These are phyloP conservation scores for Dovyalis caffra DNA, from an alignment of 345 rosid genomes.

Conservation along the genomic window DNA sequence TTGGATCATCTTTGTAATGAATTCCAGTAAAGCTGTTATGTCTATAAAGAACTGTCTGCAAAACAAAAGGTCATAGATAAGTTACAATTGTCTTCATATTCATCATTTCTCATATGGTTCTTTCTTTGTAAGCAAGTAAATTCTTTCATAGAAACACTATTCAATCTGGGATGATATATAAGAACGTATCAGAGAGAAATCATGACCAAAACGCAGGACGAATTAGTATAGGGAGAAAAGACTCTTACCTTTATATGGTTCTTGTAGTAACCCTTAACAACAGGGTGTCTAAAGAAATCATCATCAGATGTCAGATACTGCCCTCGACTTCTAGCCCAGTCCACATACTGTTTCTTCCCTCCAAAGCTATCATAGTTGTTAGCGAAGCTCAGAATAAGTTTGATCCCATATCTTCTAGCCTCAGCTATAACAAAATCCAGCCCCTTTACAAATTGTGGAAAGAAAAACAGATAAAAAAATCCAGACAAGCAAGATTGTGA, in stretches of 20 bases:
- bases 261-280: conserved; percentile 29
- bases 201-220: not conserved
- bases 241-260: conserved; percentile 21
- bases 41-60: conserved; percentile 34
- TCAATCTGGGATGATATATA: not conserved
- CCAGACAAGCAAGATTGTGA: not conserved
- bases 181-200: not conserved
- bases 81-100: not conserved
- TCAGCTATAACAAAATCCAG: conserved; percentile 36
- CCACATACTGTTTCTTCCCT: conserved; percentile 34
- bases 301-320: conserved; percentile 28
- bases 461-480: not conserved
- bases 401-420: conserved; percentile 32
- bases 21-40: conserved; percentile 25
- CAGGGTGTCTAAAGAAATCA: conserved; percentile 32
- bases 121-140: not conserved
- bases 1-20: conserved; percentile 33
- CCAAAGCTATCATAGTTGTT: conserved; percentile 37
- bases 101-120: not conserved
- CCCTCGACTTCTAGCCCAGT: conserved; percentile 26
- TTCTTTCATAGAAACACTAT: not conserved
- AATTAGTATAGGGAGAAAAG: not conserved
- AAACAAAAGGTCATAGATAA: not conserved
- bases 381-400: conserved; percentile 30
- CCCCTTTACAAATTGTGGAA: conserved; percentile 12